phyloP scores from a whole-genome alignment of 2,329 filamentous ascomycete genomes.

The Lachnellula arida region DNA sequence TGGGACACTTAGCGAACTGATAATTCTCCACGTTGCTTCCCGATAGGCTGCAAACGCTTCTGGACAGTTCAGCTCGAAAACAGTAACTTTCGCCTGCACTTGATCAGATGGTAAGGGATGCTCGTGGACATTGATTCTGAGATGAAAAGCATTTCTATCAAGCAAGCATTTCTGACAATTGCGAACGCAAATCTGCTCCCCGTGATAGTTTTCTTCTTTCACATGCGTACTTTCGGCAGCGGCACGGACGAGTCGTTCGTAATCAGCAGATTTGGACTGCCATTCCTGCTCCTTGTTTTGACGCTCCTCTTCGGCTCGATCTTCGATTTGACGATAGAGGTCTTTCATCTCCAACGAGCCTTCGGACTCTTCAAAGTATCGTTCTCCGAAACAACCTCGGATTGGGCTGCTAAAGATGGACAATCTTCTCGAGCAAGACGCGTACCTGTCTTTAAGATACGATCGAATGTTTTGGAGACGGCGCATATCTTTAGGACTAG shows the following conservation, averaged over 20 bases:
- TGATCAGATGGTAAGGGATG: slow-evolving; percentile 41
- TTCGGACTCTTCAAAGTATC: slow-evolving; percentile 31
- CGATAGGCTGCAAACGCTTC: slow-evolving; percentile 44
- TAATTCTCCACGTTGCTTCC: slow-evolving; percentile 46
- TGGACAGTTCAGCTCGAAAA: slow-evolving; percentile 50
- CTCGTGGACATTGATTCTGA: slow-evolving; percentile 46
- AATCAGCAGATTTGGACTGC: slow-evolving; percentile 18
- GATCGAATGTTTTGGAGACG: slow-evolving; percentile 46
- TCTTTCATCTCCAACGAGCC: slow-evolving; percentile 19
- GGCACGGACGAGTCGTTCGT: neutral
- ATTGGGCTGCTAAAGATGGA: slow-evolving; percentile 45
- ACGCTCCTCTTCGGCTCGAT: slow-evolving; percentile 37
- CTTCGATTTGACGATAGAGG: slow-evolving; percentile 35
- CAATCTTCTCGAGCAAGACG: slow-evolving; percentile 15
- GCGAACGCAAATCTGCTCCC: slow-evolving; percentile 18
- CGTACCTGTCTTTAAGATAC: slow-evolving; percentile 41
- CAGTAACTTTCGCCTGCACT: slow-evolving; percentile 36
- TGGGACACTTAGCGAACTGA: slow-evolving; percentile 34
- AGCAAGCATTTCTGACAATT: slow-evolving; percentile 43
- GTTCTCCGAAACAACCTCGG: slow-evolving; percentile 32
- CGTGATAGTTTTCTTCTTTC: neutral
- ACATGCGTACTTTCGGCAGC: neutral
- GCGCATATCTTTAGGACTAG: slow-evolving; percentile 42
- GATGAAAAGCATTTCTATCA: slow-evolving; percentile 31
- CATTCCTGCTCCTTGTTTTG: slow-evolving; percentile 31